phyloP scores from a whole-genome alignment of 441 rosid genomes.

The Cnidoscolus chayamansa region DNA sequence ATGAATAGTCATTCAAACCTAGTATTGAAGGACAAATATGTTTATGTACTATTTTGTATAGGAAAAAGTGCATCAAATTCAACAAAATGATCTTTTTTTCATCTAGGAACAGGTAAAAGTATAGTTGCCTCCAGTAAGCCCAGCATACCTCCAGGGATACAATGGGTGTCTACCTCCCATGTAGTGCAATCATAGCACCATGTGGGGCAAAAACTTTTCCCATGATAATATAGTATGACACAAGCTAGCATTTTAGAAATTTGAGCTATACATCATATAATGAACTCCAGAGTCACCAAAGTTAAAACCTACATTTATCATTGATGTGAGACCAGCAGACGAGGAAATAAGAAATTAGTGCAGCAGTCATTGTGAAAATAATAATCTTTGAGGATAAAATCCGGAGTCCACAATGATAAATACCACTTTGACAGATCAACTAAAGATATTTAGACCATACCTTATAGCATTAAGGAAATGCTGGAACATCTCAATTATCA shows the following conservation, averaged over 20 bases:
- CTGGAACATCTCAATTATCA: constrained; percentile 88
- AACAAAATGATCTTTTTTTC: neutral
- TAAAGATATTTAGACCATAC: constrained; percentile 38
- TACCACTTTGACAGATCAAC: neutral
- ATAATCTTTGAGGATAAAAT: neutral
- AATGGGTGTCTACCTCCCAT: neutral
- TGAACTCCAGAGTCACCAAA: neutral
- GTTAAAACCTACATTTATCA: neutral
- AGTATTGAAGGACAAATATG: neutral
- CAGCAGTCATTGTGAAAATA: neutral
- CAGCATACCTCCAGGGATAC: neutral
- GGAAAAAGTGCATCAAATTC: neutral
- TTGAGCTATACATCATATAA: neutral
- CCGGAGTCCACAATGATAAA: neutral
- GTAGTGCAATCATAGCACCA: neutral
- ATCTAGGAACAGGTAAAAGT: neutral
- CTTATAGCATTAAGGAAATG: constrained; percentile 77
- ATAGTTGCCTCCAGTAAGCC: neutral
- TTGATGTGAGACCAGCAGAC: neutral
- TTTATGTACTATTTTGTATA: neutral
- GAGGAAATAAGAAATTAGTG: neutral
- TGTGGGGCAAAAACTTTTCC: neutral
- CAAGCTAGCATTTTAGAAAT: neutral
- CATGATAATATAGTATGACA: neutral
- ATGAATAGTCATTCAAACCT: neutral